Evolutionary conservation across 805 yeast species (phyloP).

Genomic region (Sugiyamaella boreocaroliniensis): DNA sequence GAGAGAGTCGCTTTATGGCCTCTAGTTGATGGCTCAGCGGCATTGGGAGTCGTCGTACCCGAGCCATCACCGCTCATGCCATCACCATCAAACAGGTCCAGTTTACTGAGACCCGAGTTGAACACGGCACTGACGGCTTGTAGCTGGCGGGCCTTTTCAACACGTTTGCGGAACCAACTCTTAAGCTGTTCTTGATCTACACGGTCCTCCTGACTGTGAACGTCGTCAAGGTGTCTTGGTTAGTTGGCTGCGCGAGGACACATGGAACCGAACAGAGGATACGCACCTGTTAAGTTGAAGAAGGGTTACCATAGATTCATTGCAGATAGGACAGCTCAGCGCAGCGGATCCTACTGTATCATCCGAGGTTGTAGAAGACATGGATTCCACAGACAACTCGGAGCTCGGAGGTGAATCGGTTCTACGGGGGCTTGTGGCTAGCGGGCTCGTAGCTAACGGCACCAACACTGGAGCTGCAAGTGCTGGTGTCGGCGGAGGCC

Average conservation of each 20-base stretch:
- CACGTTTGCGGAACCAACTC: conserved; percentile 40
- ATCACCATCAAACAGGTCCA: conserved; percentile 46
- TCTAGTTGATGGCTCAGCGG: background rate
- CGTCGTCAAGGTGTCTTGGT: conserved; percentile 61
- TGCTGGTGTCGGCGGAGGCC: background rate
- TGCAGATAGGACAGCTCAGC: conserved; percentile 65
- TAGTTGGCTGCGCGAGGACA: background rate
- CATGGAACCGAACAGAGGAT: background rate
- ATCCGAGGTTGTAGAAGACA: conserved; percentile 16
- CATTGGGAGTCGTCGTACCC: background rate
- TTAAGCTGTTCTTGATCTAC: conserved; percentile 33
- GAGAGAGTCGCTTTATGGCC: background rate
- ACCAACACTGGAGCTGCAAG: background rate
- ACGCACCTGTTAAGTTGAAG: conserved; percentile 37
- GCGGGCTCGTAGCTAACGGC: background rate
- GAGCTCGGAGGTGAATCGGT: conserved; percentile 17
- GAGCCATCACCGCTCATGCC: conserved; percentile 21
- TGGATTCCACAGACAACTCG: conserved; percentile 15
- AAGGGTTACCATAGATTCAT: conserved; percentile 46
- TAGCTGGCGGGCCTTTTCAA: conserved; percentile 36
- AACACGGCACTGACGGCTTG: conserved; percentile 14
- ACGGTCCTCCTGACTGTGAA: conserved; percentile 40
- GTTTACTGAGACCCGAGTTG: conserved; percentile 35
- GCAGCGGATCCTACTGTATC: conserved; percentile 7
- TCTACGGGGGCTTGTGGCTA: conserved; percentile 1